phyloP scores from a whole-genome alignment of 164 flowering plant species.

The Dillenia turbinata region DNA sequence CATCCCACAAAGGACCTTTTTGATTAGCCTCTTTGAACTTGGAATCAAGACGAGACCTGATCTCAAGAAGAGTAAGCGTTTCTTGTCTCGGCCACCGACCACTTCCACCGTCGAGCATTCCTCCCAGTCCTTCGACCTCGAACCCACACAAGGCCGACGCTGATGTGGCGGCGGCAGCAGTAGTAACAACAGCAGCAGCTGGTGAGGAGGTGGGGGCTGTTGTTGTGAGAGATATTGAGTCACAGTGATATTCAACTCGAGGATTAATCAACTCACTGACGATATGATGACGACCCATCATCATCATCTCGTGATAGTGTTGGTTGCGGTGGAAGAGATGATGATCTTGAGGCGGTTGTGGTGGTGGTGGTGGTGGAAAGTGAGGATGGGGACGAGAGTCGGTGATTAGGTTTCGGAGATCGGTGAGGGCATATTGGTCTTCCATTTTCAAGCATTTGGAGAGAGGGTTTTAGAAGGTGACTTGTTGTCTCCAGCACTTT shows the following conservation, averaged over 20 bases:
- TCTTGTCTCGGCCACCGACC: slow-evolving; percentile 98
- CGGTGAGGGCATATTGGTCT: slow-evolving; percentile 49
- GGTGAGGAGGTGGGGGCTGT: slow-evolving; percentile 3
- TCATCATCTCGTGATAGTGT: slow-evolving; percentile 42
- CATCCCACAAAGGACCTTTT: slow-evolving; percentile 97
- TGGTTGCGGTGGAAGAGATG: slow-evolving; percentile 26
- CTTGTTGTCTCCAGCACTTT: slow-evolving; percentile 7
- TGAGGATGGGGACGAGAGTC: slow-evolving; percentile 30
- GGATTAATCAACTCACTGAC: slow-evolving; percentile 16
- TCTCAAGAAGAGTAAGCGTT: slow-evolving; percentile 82
- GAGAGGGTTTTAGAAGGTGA: no score
- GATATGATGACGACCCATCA: slow-evolving; percentile 21
- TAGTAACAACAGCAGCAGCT: slow-evolving; percentile 2
- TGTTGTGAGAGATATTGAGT: slow-evolving; percentile 5
- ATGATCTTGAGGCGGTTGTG: slow-evolving; percentile 23
- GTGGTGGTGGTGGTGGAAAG: background rate
- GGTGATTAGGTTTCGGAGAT: slow-evolving; percentile 58
- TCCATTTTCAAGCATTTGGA: slow-evolving; percentile 37
- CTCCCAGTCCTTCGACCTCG: slow-evolving; percentile 31
- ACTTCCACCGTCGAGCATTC: slow-evolving; percentile 34
- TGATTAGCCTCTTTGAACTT: slow-evolving; percentile 96
- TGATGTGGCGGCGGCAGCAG: slow-evolving; percentile 8
- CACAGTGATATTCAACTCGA: slow-evolving; percentile 26
- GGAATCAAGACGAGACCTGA: slow-evolving; percentile 82
- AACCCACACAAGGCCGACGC: slow-evolving; percentile 20